Evolutionary conservation across 2,329 filamentous ascomycete species (phyloP), one percentile per base, ranked within the genome.

Genomic region (Fusarium poae): DNA sequence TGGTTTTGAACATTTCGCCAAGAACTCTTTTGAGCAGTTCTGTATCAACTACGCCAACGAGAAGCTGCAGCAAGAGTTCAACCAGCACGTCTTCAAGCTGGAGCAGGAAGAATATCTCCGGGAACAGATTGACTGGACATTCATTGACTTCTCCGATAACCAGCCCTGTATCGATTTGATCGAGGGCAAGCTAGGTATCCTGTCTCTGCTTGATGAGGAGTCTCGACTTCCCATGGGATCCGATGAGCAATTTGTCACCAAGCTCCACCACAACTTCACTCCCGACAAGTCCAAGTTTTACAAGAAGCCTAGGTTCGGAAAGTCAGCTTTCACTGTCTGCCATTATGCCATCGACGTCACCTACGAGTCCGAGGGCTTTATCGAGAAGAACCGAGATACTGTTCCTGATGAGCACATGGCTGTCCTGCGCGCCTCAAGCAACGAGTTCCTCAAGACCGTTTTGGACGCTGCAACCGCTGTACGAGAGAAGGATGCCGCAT

Each of bases 41-140:
- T 99, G 96, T 82, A 99, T 99, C 87, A 99, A 99, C 82, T 99
- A 99, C 77, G 96, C 96, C 81, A 99, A 99, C 80, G 96, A 99
- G 82, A 99, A 99, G 82, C 84, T 99, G 56, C 96, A 99, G 79
- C 96, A 99, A 79, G 95, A 98, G 79, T 99, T 99, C 85, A 99
- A 99, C 81, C 93, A 97, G 78, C 96, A 99, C 77, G 96, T 99
- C 35, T 99, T 99, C 88, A 97, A 98, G 81, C 88, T 99, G 23
- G 96, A 99, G 79, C 96, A 99, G 79, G 96, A 99, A 78, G 96
- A 99, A 80, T 99, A 99, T 78, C 87, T 97, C 40, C 89, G 91
- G 57, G 96, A 99, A 81, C 86, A 98, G 82, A 99, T 99, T 71
- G 94, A 98, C 81, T 99, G 96, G 96, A 97, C 92, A 12, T 99